Evolutionary conservation across 768 basidiomycete species (phyloP), one percentile per base, ranked within the genome.

Genomic region (Podaxis sp.): DNA sequence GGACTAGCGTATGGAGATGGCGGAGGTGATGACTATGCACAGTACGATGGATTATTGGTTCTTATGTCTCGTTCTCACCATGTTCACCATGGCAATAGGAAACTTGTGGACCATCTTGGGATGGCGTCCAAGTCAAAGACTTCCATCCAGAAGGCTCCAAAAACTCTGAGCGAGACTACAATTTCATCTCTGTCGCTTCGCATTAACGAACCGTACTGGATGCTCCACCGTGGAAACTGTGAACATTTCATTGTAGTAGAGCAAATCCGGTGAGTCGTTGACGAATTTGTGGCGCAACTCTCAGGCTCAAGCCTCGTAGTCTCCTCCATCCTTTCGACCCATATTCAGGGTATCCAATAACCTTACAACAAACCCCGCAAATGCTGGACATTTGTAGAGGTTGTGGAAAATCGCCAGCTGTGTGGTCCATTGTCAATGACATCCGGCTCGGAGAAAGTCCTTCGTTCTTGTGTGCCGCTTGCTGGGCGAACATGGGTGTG

Each of bases 161-260:
- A 72, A 7, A 66, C 79, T 3, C 75, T 87, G 67, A 67, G 74
- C 56, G 77, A 84, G 57, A 83, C 83, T 6, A 57, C 68, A 7
- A 73, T 93, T 42, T 71, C 76, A 1, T 80, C 84, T 1, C 78
- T 93, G 23, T 72, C 77, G 3, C 70, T 93, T 21, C 81, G 86
- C 35, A 70, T 91, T 38, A 82, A 90, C 64, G 79, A 88, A 66
- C 93, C 93, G 0, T 93, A 94, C 64, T 91, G 89, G 85, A 74
- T 93, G 57, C 74, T 93, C 16, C 92, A 94, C 67, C 80, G 82
- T 57, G 92, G 91, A 36, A 88, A 84, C 65, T 94, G 92, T 67
- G 90, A 93, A 65, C 92, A 94, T 67, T 90, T 87, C 69, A 64
- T 92, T 21, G 81, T 88, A 21, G 63, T 93, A 40, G 85, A 91